Evolutionary conservation across 805 yeast genomes (phyloP), one percentile per base, ranked within the genome.

Genomic region (Cyberlindnera sargentensis): DNA sequence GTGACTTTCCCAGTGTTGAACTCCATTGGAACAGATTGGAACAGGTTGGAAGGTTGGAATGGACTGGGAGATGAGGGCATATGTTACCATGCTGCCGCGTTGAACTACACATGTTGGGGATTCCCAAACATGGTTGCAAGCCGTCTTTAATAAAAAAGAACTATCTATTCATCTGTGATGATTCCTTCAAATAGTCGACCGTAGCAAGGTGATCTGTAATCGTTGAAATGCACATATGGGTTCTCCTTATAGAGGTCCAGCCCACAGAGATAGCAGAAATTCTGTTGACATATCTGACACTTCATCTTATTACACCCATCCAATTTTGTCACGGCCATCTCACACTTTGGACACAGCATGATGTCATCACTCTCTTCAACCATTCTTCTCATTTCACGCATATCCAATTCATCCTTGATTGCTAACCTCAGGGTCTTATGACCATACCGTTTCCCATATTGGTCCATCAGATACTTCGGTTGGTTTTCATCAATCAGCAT

Each of bases 291-390:
- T 5, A 68, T 60, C 0, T 66, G 49, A 52, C 87, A 80, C 33
- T 65, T 67, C 81, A 80, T 78, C 52, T 76, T 78, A 52, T 79
- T 80, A 56, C 85, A 80, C 5, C 85, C 87, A 49, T 78, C 84
- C 25, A 71, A 62, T 45, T 76, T 69, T 46, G 77, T 76, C 5
- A 77, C 71, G 6, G 70, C 70, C 2, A 70, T 52, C 11, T 59
- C 56, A 52, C 85, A 80, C 4, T 59, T 57, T 0, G 86, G 85
- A 48, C 85, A 80, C 41, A 66, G 57, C 23, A 65, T 67, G 42
- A 74, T 59, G 29, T 69, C 70, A 2, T 64, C 65, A n/a, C 66
- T 69, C 8, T 68, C 66, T 9, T 49, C 52, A 8, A 79, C 56
- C 40, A 76, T 61, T 31, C 68, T 64, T 34, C 70, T 66, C 50